A percentile compares a stretch with the other conserved stretches of the same genome.
These are phyloP conservation scores for Arctium lappa DNA, from an alignment of 129 eudicot species.

Conservation along the genomic window DNA sequence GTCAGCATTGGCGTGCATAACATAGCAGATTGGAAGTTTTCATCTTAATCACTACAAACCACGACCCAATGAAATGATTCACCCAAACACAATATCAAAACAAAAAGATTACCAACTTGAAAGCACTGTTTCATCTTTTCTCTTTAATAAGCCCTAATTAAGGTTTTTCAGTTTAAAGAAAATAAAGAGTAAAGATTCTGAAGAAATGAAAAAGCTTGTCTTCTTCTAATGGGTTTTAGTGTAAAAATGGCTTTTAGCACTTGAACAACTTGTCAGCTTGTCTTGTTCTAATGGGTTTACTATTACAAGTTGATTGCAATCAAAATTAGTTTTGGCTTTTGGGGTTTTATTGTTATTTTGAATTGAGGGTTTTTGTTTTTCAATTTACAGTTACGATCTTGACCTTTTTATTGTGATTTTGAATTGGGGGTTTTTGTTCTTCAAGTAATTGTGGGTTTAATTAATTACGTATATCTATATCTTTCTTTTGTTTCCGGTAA, in stretches of 20 bases:
- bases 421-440: slow-evolving; percentile 10
- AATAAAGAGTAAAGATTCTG: slow-evolving; percentile 20
- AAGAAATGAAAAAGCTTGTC: slow-evolving; percentile 23
- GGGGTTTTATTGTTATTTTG: background rate
- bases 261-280: no score
- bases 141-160: slow-evolving; percentile 14
- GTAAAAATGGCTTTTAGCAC: no score
- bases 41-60: slow-evolving; percentile 42
- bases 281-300: no score
- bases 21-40: slow-evolving; percentile 55
- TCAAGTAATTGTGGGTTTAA: background rate
- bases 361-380: slow-evolving; percentile 7
- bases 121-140: slow-evolving; percentile 19
- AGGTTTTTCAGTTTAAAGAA: slow-evolving; percentile 22
- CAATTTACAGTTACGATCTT: no score
- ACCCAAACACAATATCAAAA: slow-evolving; percentile 3
- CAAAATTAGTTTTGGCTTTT: no score
- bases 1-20: slow-evolving; percentile 85
- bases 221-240: slow-evolving; percentile 33
- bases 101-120: slow-evolving; percentile 17
- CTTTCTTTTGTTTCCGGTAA: background rate
- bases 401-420: background rate
- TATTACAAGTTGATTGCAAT: no score
- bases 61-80: background rate
- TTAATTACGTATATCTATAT: background rate